phyloP scores from a whole-genome alignment of 805 yeast genomes.

The Sugiyamaella mastotermitis region DNA sequence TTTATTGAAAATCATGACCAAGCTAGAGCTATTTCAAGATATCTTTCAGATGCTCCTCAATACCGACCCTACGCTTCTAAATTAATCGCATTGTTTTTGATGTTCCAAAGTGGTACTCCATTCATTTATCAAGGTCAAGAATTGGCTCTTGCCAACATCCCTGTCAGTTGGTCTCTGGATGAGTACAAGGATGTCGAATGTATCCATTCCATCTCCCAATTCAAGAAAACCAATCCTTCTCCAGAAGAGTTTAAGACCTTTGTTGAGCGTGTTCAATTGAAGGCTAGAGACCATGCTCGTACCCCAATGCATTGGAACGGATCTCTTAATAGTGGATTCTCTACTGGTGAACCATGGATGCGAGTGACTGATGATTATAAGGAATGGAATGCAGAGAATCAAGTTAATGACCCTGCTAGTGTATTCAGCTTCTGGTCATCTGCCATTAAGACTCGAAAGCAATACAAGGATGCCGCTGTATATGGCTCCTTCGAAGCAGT shows the following conservation, averaged over 20 bases:
- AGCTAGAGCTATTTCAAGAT: slow-evolving; percentile 47
- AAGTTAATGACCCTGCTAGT: slow-evolving; percentile 41
- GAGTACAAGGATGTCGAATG: slow-evolving; percentile 48
- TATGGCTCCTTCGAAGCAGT: slow-evolving; percentile 45
- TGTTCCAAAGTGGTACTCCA: slow-evolving; percentile 46
- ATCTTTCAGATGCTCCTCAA: slow-evolving; percentile 34
- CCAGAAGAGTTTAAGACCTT: slow-evolving; percentile 5
- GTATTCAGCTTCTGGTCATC: slow-evolving; percentile 42
- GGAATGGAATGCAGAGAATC: slow-evolving; percentile 43
- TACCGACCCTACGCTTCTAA: slow-evolving; percentile 39
- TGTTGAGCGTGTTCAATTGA: slow-evolving; percentile 21
- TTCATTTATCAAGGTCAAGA: slow-evolving; percentile 59
- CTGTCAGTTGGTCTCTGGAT: slow-evolving; percentile 36
- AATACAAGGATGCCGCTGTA: slow-evolving; percentile 37
- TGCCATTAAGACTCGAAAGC: slow-evolving; percentile 39
- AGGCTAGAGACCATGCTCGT: slow-evolving; percentile 48
- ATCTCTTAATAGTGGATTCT: slow-evolving; percentile 41
- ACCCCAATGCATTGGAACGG: slow-evolving; percentile 53
- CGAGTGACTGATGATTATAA: slow-evolving; percentile 43
- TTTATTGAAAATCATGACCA: slow-evolving; percentile 57
- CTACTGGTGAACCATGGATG: slow-evolving; percentile 46
- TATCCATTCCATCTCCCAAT: slow-evolving; percentile 15
- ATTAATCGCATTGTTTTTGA: slow-evolving; percentile 40
- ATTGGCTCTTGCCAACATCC: slow-evolving; percentile 48
- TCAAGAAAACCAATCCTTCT: slow-evolving; percentile 5